Percentiles rank a stretch among this genome's conserved stretches.
These are phyloP conservation scores for Tetracentron sinense DNA, from an alignment of 164 flowering plant species.

Conservation along the genomic window DNA sequence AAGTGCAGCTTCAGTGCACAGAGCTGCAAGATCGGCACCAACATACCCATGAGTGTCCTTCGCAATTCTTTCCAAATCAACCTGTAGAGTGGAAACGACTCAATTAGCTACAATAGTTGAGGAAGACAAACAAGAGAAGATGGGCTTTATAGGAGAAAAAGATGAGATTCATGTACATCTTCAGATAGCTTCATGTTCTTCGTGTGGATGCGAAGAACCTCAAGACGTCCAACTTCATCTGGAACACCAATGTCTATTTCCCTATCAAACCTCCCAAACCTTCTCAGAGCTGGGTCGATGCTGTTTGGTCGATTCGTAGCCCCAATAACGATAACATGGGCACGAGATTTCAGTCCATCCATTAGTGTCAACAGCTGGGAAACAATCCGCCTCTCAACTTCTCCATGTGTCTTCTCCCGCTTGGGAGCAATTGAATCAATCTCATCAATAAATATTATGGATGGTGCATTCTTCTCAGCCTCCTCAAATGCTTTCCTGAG, in stretches of 20 bases:
- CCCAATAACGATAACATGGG: conserved; percentile 83
- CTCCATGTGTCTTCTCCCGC: conserved; percentile 83
- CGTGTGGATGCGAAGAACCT: conserved; percentile 86
- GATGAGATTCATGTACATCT: conserved; percentile 39
- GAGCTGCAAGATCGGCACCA: conserved; percentile 84
- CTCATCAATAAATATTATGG: conserved; percentile 81
- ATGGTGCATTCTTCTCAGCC: conserved; percentile 86
- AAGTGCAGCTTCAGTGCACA: conserved; percentile 83
- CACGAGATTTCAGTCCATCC: conserved; percentile 84
- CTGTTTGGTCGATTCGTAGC: conserved; percentile 89
- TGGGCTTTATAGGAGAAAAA: not conserved
- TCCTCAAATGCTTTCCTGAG: conserved; percentile 89
- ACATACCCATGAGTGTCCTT: conserved; percentile 86
- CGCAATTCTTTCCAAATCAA: conserved; percentile 67
- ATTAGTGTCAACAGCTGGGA: conserved; percentile 82
- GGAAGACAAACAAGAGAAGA: not conserved
- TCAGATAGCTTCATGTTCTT: conserved; percentile 90
- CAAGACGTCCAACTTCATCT: conserved; percentile 86
- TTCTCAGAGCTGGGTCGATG: conserved; percentile 82
- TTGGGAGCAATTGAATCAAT: conserved; percentile 87
- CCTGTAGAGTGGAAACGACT: conserved; percentile 34
- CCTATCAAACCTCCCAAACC: conserved; percentile 84
- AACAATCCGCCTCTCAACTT: conserved; percentile 84
- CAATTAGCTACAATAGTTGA: not conserved
- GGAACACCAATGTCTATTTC: conserved; percentile 91